These are phyloP conservation scores for Ambrosia artemisiifolia DNA, from an alignment of 129 eudicot species.

Conservation along the genomic window DNA sequence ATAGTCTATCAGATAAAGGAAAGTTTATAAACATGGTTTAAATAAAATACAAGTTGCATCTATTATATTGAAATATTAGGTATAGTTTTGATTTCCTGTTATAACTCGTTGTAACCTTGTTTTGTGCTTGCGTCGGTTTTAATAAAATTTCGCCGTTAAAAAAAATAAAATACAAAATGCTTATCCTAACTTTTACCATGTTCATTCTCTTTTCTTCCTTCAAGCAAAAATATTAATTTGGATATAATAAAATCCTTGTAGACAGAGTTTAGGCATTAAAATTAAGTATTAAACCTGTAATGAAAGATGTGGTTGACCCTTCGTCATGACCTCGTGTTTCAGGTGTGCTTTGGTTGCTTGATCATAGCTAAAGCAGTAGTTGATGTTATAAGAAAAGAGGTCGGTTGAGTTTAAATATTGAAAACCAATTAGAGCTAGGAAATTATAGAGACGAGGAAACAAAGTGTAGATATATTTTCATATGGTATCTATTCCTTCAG, in stretches of 20 bases:
- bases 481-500: conserved; percentile 27
- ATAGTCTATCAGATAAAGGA: conserved; percentile 55
- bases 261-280: not conserved
- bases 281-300: conserved; percentile 48
- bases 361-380: too few species aligned
- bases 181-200: too few species aligned
- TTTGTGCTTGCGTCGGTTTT: too few species aligned
- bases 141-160: too few species aligned
- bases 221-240: too few species aligned
- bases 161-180: too few species aligned
- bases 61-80: too few species aligned
- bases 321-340: conserved; percentile 54
- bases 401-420: conserved; percentile 12
- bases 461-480: conserved; percentile 43
- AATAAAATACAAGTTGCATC: not conserved
- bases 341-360: conserved; percentile 25
- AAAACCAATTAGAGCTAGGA: not conserved
- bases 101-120: too few species aligned
- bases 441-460: conserved; percentile 16
- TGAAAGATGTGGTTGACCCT: conserved; percentile 69
- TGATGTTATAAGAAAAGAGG: conserved; percentile 28
- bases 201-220: too few species aligned
- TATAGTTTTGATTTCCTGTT: too few species aligned
- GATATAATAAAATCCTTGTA: too few species aligned
- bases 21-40: conserved; percentile 11